Base-by-base conservation (phyloP, 2,329 filamentous ascomycete species). In the Aspergillus quadricinctus region DNA sequence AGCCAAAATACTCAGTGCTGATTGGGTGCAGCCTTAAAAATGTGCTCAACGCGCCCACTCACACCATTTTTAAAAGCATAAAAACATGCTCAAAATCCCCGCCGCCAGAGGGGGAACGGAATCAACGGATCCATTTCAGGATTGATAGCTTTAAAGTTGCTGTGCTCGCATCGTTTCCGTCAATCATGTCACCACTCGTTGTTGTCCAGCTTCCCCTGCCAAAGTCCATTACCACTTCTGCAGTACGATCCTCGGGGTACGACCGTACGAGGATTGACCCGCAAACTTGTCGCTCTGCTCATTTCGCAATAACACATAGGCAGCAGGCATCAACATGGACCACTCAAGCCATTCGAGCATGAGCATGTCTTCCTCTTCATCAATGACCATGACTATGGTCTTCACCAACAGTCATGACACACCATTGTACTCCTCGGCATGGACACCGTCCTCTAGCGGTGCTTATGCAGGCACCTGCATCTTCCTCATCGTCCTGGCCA, bases 391-490 rank as follows among this genome's bases (percentile, higher is more conserved):
- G 74, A 43, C 63, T 29, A 75, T 76, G 74, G 64, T 72, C 49
- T 78, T 78, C 61, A 86, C 86, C 64, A 84, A 81, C 61, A 76
- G 78, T 55, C 83, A 83, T 49, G 74, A 70, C 54, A 89, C 87
- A 1, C 79, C 87, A 3, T 80, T 91, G 48, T 90, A 81, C 77
- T 87, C 89, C 17, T 71, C 75, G 23, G 72, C 79, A 52, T 97
- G 92, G 91, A 88, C 88, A 2, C 93, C 93, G 4, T 75, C 70
- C 28, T 86, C 77, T 37, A 77, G 81, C 5, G 90, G 88, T 64
- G 77, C 82, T 57, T 97, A 97, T 74, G 91, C 90, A 1, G 93
- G 86, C 55, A 96, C 91, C 28, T 96, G 93, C 78, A 89, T 97
- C 72, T 97, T 97, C 76, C 82, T 97, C 57, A 86, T 96, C 70